Percentiles rank a stretch among this genome's conserved stretches.
phyloP scores from a whole-genome alignment of 129 eudicot species.

The Kitagawia praeruptora region DNA sequence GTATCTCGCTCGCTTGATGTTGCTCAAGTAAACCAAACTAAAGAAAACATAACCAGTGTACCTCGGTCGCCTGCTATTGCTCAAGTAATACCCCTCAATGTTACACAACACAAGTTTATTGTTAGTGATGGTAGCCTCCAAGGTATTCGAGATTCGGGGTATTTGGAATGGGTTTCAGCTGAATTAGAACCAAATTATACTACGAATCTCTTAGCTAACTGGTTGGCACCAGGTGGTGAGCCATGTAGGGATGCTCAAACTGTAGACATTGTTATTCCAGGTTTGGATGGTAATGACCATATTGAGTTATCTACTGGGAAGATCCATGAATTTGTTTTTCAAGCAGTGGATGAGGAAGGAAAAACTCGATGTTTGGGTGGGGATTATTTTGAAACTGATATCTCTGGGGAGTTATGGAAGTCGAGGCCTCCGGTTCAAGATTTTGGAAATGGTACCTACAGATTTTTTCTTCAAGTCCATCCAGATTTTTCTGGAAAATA shows the following conservation, averaged over 20 bases:
- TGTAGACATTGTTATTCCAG: conserved; percentile 43
- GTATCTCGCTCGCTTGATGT: background rate
- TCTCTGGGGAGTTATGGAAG: conserved; percentile 69
- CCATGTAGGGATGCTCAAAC: conserved; percentile 71
- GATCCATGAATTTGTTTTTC: conserved; percentile 62
- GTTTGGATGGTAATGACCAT: conserved; percentile 31
- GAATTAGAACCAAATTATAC: conserved; percentile 61
- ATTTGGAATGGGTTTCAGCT: conserved; percentile 55
- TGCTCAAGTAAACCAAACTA: background rate
- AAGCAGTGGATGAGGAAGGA: conserved; percentile 64
- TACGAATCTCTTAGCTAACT: conserved; percentile 38
- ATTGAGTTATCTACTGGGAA: conserved; percentile 46
- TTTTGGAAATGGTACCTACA: conserved; percentile 65
- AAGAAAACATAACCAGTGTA: background rate
- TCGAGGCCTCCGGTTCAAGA: conserved; percentile 78
- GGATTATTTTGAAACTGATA: conserved; percentile 77
- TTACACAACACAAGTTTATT: conserved; percentile 5
- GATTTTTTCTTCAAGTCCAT: conserved; percentile 70
- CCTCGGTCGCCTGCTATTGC: background rate
- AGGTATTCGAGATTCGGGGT: conserved; percentile 1
- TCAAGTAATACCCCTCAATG: conserved; percentile 1
- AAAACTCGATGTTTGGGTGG: conserved; percentile 66
- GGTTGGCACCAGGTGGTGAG: conserved; percentile 77
- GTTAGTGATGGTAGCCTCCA: conserved; percentile 2
- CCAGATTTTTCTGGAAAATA: conserved; percentile 64